A percentile compares a stretch with the other conserved stretches of the same genome.
phyloP scores from a whole-genome alignment of 257 asterid species.

The Solanum ossicruentum region DNA sequence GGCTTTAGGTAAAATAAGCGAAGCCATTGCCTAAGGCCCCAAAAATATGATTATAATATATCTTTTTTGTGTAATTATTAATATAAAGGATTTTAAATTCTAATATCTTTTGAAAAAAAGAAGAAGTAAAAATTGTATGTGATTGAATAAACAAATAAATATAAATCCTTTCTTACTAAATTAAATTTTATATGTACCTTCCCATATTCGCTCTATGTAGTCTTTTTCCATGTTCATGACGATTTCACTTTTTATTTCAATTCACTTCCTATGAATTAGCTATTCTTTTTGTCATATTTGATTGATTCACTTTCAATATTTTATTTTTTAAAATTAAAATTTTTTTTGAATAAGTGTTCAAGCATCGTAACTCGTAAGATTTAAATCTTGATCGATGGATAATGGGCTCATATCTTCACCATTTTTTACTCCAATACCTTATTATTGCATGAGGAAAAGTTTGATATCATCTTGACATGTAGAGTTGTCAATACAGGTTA shows the following conservation, averaged over 20 bases:
- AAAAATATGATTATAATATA: neutral
- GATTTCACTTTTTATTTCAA: neutral
- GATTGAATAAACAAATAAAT: neutral
- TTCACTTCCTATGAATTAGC: neutral
- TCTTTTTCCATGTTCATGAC: neutral
- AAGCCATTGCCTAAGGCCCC: neutral
- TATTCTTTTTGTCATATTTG: neutral
- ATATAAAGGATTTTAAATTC: neutral
- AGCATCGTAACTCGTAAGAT: neutral
- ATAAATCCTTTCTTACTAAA: neutral
- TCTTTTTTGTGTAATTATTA: neutral
- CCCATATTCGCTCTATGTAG: neutral
- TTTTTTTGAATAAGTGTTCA: neutral
- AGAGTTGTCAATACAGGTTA: no score
- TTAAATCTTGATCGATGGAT: neutral
- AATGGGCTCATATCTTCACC: neutral
- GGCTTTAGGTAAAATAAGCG: neutral
- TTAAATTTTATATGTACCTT: neutral
- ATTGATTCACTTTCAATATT: neutral
- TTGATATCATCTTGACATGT: neutral
- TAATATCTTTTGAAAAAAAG: no score
- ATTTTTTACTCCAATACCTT: neutral
- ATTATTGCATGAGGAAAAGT: neutral
- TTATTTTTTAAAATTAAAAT: neutral
- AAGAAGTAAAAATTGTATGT: no score